A percentile compares a stretch with the other conserved stretches of the same genome.
phyloP scores from a whole-genome alignment of 73 alveolate genomes.

The Paramecium tetraurelia region DNA sequence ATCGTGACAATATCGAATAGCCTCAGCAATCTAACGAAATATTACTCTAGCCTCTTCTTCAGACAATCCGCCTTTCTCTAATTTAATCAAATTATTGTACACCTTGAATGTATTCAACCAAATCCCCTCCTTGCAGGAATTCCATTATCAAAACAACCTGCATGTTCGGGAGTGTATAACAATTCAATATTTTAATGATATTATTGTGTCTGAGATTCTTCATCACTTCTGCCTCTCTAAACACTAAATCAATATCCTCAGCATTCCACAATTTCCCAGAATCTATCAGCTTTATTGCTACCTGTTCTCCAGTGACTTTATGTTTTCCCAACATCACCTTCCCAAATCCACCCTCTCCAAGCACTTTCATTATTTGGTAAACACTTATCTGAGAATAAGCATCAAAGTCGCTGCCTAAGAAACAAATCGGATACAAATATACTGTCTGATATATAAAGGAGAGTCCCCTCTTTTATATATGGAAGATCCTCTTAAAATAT shows the following conservation, averaged over 20 bases:
- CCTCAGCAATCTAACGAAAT: conserved; percentile 73
- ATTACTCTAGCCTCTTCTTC: conserved; percentile 75
- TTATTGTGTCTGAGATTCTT: conserved; percentile 56
- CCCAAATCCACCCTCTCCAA: conserved; percentile 98
- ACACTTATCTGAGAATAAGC: conserved; percentile 2
- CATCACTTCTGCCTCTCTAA: conserved; percentile 65
- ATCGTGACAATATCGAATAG: conserved; percentile 78
- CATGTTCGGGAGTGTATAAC: conserved; percentile 79
- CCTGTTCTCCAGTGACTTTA: conserved; percentile 90
- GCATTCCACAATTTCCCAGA: conserved; percentile 61
- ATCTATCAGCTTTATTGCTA: conserved; percentile 91
- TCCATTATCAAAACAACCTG: conserved; percentile 96
- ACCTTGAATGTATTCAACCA: conserved; percentile 75
- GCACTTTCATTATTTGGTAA: conserved; percentile 74
- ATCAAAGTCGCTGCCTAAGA: conserved; percentile 40
- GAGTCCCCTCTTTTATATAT: neutral
- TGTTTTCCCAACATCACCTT: conserved; percentile 93
- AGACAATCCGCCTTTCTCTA: conserved; percentile 73
- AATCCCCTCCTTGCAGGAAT: conserved; percentile 84
- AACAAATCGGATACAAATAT: neutral
- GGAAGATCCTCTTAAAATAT: conserved; percentile 57
- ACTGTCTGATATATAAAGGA: conserved; percentile 28
- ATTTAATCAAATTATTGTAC: neutral
- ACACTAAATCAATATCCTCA: conserved; percentile 70
- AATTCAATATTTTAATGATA: conserved; percentile 75